A percentile compares a stretch with the other conserved stretches of the same genome.
These are phyloP conservation scores for Apiospora arundinis DNA, from an alignment of 2,329 filamentous ascomycete species.

Conservation along the genomic window DNA sequence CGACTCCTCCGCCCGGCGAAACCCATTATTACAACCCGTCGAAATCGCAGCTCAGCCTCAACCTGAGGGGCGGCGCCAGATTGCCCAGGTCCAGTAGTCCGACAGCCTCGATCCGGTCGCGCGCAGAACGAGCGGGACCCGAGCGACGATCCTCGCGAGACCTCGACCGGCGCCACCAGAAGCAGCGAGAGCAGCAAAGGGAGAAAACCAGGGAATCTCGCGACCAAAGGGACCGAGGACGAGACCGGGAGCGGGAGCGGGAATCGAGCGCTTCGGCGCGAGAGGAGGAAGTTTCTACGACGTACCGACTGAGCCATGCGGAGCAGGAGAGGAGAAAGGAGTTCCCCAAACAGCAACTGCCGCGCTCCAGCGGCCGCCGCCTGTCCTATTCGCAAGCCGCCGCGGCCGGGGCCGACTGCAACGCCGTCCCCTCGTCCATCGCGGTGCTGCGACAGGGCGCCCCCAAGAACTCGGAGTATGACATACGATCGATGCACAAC, in stretches of 20 bases:
- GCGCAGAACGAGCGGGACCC: neutral
- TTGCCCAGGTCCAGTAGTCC: neutral
- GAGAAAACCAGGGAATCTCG: neutral
- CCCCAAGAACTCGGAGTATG: constrained; percentile 30
- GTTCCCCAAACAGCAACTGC: neutral
- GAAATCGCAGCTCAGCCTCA: neutral
- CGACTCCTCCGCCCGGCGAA: neutral
- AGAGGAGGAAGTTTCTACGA: neutral
- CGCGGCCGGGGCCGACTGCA: neutral
- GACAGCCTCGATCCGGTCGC: constrained; percentile 5
- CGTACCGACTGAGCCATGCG: constrained; percentile 13
- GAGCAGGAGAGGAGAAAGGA: constrained; percentile 18
- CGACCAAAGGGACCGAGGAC: neutral
- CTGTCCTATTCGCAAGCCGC: too few relatives aligned
- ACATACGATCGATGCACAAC: constrained; percentile 40
- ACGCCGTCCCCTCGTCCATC: neutral
- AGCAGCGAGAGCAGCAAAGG: neutral
- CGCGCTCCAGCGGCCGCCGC: constrained; percentile 7
- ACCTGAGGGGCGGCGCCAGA: neutral
- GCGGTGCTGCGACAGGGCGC: neutral
- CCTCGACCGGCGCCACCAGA: constrained; percentile 3
- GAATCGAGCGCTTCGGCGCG: neutral
- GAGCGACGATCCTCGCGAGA: neutral
- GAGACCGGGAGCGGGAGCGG: neutral
- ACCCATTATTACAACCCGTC: neutral